Base-by-base conservation (phyloP, 2,329 filamentous ascomycete species). In the Penicillium janthinellum region DNA sequence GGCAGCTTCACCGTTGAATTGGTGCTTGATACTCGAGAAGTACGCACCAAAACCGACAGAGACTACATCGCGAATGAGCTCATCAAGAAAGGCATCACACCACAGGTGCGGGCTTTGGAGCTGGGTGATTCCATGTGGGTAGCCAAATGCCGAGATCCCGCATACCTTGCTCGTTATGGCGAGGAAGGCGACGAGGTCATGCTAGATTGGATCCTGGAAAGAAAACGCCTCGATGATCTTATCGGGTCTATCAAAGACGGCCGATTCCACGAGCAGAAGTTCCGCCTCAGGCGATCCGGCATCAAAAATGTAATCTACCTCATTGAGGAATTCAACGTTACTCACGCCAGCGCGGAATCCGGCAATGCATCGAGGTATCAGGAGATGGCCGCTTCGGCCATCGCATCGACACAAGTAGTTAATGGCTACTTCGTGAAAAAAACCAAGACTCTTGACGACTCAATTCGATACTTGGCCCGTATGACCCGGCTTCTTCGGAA, bases 261-360 rank as follows among this genome's bases (percentile, higher is more conserved):
- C 1, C 86, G 91, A 2, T 94, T 92, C 67, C 88, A 89, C 66
- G 91, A 95, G 72, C 91, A 95, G 71, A 94, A 95, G 71, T 94
- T 92, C 71, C 88, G 91, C 1, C 81, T 94, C 11, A 84, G 84
- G 56, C 86, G 86, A 54, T 90, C 86, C 0, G 90, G 90, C 0
- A 81, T 91, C n/a, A 86, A 85, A 59, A 90, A 92, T 67, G 88
- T 93, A 14, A 83, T 91, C 39, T 95, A 94, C 70, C 82, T 95
- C 25, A 83, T 95, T 57, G 91, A 95, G 71, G 88, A 92, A 65
- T 88, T 89, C 59, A 72, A 83, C 11, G 82, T 91, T 70, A 82
- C 87, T 45, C 70, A 82, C n/a, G 45, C 61, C 0, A 80, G 84
- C 7, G 73, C 80, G 42, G 79, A 80, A 38, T 76, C 81, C 25